Evolutionary conservation across 768 basidiomycete species (phyloP), one percentile per base, ranked within the genome.

Genomic region (Termitomyces sp.): DNA sequence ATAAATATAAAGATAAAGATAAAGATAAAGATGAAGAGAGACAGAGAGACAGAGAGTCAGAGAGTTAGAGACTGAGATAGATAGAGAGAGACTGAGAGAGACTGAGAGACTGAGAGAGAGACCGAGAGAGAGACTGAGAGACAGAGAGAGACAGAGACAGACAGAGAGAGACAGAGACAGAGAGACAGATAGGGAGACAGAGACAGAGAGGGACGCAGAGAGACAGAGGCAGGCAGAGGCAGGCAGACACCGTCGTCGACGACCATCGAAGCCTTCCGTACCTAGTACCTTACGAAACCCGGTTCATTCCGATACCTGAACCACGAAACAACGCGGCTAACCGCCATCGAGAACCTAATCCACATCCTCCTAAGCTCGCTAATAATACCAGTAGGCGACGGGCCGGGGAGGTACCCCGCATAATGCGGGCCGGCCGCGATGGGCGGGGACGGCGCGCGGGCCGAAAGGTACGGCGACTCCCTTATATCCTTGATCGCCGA

Each of bases 361-460:
- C 57, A 61, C 20, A 50, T 23, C 5, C 57, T 40, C 12, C 35
- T 28, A 1, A 58, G 18, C 14, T 26, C n/a, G 13, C 8, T 13
- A 1, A 55, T 3, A 1, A 58, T 20, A 3, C 57, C 61, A 3
- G 41, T 56, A 0, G 61, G 36, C 5, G 57, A 48, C 23, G 61
- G 16, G 2, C 35, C 35, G 2, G 61, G 57, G 2, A 46, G 13
- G n/a, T 18, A 20, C 8, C 43, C 61, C 7, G 41, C 47, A 40
- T 62, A 62, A 30, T 62, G 61, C 14, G 57, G 60, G 1, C 60
- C 56, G 9, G 35, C 28, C 1, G 14, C 33, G n/a, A 54, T 46
- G 3, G 56, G 50, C 2, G 40, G 28, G 16, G 61, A 46, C 2
- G 35, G 12, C 12, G 28, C 0, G 9, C 36, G 49, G 1, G 55